These are phyloP conservation scores for Glycine soja DNA, from an alignment of 306 rosid genomes.

Conservation along the genomic window DNA sequence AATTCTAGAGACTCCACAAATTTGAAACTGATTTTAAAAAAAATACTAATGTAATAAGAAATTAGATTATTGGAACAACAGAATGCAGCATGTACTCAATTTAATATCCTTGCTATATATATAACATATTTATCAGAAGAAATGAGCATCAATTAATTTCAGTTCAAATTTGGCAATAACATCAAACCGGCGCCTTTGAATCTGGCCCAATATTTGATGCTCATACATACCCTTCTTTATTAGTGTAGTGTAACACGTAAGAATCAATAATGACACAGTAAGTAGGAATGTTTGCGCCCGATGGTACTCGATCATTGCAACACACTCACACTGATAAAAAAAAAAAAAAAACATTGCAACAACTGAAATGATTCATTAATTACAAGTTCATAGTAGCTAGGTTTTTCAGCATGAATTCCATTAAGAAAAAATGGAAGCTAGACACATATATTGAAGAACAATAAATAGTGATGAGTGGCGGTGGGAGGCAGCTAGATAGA, in stretches of 20 bases:
- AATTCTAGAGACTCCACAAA: too few species aligned
- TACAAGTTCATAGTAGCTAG: not conserved
- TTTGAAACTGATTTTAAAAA: too few species aligned
- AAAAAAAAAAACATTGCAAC: not conserved
- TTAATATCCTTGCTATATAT: not conserved
- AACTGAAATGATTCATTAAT: not conserved
- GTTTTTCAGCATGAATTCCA: not conserved
- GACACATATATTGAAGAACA: not conserved
- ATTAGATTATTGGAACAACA: not conserved
- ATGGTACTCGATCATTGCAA: not conserved
- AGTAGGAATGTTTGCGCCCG: not conserved
- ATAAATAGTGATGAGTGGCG: slow-evolving; percentile 34
- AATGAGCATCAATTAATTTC: not conserved
- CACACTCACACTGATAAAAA: too few species aligned
- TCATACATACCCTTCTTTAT: not conserved
- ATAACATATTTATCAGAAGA: not conserved
- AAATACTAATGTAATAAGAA: too few species aligned
- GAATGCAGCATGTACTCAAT: not conserved
- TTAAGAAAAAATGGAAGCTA: slow-evolving; percentile 10
- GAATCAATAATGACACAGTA: not conserved
- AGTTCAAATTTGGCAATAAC: not conserved
- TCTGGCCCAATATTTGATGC: not conserved
- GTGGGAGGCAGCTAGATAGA: slow-evolving; percentile 1
- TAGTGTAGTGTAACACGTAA: not conserved
- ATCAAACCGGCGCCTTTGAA: not conserved